phyloP scores from a whole-genome alignment of 371 early-diverging fungal genomes.

The Globomyces sp. region DNA sequence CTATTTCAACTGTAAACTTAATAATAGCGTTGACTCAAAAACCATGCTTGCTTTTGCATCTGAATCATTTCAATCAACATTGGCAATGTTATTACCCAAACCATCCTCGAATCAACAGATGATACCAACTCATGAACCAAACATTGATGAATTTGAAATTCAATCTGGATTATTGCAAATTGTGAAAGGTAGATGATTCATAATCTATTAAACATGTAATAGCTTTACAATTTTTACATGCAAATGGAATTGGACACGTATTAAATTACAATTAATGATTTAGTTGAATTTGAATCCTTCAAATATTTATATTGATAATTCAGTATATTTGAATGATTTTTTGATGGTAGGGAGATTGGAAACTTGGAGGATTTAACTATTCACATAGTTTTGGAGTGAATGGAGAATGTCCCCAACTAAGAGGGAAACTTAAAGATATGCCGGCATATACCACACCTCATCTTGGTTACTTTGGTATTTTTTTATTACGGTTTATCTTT shows the following conservation, averaged over 20 bases:
- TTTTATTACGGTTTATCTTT: constrained; percentile 8
- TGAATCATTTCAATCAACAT: neutral
- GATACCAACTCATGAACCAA: neutral
- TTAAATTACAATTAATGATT: neutral
- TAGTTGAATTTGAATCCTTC: constrained; percentile 14
- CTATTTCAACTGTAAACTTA: neutral
- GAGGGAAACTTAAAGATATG: neutral
- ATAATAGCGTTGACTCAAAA: constrained; percentile 5
- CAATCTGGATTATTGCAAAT: constrained; percentile 19
- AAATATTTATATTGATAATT: constrained; percentile 12
- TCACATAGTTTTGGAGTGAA: neutral
- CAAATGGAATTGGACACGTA: constrained; percentile 14
- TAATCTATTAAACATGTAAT: too few relatives aligned
- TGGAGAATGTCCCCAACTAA: neutral
- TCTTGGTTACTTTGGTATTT: neutral
- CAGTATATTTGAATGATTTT: neutral
- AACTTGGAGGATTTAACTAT: constrained; percentile 18
- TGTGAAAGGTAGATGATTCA: neutral
- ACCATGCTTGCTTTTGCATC: constrained; percentile 3
- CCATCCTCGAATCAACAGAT: neutral
- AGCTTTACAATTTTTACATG: constrained; percentile 19
- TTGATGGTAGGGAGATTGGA: constrained; percentile 20
- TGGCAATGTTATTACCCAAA: neutral
- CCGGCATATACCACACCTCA: neutral
- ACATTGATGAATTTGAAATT: constrained; percentile 15